Percentiles rank a stretch among this genome's conserved stretches.
Conservation (phyloP, 805 yeast species). For the Ogataea corticis region DNA sequence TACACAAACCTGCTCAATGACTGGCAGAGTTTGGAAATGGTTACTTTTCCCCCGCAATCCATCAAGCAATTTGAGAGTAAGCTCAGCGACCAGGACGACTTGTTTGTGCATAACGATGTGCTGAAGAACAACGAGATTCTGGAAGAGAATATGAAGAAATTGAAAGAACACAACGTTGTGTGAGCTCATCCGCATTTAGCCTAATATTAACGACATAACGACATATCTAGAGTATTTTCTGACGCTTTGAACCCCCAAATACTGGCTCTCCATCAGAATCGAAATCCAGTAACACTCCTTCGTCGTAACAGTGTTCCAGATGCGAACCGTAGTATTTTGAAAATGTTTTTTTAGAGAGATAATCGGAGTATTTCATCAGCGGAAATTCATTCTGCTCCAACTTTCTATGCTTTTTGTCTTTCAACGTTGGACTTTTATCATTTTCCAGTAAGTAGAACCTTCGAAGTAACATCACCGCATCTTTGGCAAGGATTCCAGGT, state of each 20-base stretch:
- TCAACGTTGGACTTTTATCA: conserved; percentile 79
- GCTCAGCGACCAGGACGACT: conserved; percentile 25
- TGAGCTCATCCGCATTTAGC: neutral
- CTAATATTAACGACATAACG: neutral
- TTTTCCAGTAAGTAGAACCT: conserved; percentile 86
- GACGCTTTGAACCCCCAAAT: conserved; percentile 11
- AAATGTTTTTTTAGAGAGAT: conserved; percentile 54
- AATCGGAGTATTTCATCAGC: conserved; percentile 52
- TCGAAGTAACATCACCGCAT: conserved; percentile 79
- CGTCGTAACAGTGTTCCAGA: conserved; percentile 26
- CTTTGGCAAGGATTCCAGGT: conserved; percentile 80
- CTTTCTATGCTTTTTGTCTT: conserved; percentile 67
- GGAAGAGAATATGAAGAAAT: conserved; percentile 23
- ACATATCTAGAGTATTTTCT: neutral
- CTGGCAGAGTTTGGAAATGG: conserved; percentile 52
- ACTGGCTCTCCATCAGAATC: conserved; percentile 16
- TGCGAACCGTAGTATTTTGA: conserved; percentile 48
- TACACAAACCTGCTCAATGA: conserved; percentile 66
- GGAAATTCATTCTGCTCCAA: conserved; percentile 62
- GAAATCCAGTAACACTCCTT: conserved; percentile 28
- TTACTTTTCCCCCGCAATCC: neutral
- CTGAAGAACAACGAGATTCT: conserved; percentile 28
- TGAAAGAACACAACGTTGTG: conserved; percentile 10
- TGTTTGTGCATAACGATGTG: conserved; percentile 30
- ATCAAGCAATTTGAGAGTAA: conserved; percentile 17